Base-by-base conservation (phyloP, 495 filamentous ascomycete species). In the Hypoxylon crocopeplum region DNA sequence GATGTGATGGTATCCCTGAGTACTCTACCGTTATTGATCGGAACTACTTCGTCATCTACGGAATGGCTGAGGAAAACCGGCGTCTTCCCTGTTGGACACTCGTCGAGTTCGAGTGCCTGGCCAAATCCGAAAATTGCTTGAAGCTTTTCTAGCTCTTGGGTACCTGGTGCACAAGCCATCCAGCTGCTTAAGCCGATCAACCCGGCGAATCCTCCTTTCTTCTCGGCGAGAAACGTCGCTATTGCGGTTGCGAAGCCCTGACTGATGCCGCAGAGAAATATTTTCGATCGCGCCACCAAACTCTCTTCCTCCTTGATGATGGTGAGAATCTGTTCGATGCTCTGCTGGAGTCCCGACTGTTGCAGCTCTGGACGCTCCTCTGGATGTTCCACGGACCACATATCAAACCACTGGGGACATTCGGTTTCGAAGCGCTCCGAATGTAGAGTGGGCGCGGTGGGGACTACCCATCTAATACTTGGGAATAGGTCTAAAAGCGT, bases 161-260 rank as follows among this genome's bases (percentile, higher is more conserved):
- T n/a, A n/a, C n/a, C 7, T 10, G 8, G 61, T 67, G 24, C 70
- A 45, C 54, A 83, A 32, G 84, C 83, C 42, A 83, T 63, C 74
- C 82, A 83, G 44, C 80, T 79, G 59, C 78, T 79, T 67, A 87
- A 78, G 7, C 83, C 84, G 51, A 86, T 62, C 44, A 83, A 77
- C 1, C 69, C 84, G 11, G 66, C 76, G 24, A 77, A 56, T 21
- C 38, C 36, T 21, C 38, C 36, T 15, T 60, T 46, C 11, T 15
- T 64, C 6, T 33, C 55, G 19, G 65, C 71, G 11, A 85, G 55
- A 7, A 83, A 61, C 5, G 68, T 62, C 33, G 77, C 68, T 12
- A 82, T 59, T 4, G 72, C 66, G 4, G 75, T 77, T 4, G 84
- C 84, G 57, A 64, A 71, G 8, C 72, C 75, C 65, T 72, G 69